These are phyloP conservation scores for Phoma sp. DNA, from an alignment of 2,329 filamentous ascomycete genomes.

Conservation along the genomic window DNA sequence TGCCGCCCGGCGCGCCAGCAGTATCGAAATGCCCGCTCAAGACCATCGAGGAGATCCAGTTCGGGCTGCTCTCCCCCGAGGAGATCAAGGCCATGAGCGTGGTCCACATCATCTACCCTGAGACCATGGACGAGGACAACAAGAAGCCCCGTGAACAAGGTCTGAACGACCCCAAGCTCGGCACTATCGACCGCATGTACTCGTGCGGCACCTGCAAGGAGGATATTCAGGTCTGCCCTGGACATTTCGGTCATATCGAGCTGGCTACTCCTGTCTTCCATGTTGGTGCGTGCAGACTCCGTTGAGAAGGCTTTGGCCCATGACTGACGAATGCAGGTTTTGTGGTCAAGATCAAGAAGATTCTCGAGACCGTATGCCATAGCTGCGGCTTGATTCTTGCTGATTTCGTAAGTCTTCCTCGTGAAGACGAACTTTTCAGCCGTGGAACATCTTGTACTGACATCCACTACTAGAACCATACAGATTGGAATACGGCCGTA, in stretches of 20 bases:
- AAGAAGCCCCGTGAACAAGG: constrained; percentile 89
- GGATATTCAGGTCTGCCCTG: constrained; percentile 93
- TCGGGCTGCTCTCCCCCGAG: constrained; percentile 94
- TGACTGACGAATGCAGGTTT: constrained; percentile 66
- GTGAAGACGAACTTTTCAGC: constrained; percentile 60
- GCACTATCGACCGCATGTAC: constrained; percentile 93
- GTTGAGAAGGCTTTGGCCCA: constrained; percentile 18
- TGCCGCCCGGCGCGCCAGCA: constrained; percentile 95
- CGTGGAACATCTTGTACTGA: constrained; percentile 62
- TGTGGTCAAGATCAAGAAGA: constrained; percentile 98
- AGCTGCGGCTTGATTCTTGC: constrained; percentile 98
- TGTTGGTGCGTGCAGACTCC: constrained; percentile 60
- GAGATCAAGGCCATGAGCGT: constrained; percentile 99
- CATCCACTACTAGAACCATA: constrained; percentile 65
- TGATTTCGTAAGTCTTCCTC: constrained; percentile 89
- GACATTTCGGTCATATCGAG: constrained; percentile 98
- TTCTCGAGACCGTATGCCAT: constrained; percentile 98
- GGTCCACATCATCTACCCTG: constrained; percentile 93
- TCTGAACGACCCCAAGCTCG: constrained; percentile 93
- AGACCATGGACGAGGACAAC: constrained; percentile 98
- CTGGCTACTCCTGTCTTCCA: constrained; percentile 96
- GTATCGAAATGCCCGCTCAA: constrained; percentile 72
- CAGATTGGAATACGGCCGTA: constrained; percentile 81
- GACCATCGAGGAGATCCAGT: constrained; percentile 98
- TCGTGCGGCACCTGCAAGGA: constrained; percentile 97